Conservation (phyloP, 371 early-diverging fungal species). For the Umbelopsis sp. region DNA sequence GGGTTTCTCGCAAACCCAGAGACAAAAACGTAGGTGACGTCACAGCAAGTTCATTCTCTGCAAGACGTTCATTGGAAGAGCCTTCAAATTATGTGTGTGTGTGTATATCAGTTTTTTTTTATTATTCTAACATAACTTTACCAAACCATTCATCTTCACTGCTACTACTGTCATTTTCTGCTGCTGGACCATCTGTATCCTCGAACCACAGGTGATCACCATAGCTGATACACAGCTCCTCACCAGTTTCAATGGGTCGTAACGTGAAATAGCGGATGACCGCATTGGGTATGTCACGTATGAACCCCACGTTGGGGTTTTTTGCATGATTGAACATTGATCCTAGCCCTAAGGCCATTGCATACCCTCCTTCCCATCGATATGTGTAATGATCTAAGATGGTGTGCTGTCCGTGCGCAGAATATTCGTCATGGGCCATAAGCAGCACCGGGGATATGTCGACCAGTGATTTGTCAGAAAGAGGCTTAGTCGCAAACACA, state of each 20-base stretch:
- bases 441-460: conserved; percentile 67
- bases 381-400: conserved; percentile 72
- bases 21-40: too few relatives aligned
- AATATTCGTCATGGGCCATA: conserved; percentile 60
- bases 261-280: conserved; percentile 64
- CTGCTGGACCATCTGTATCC: conserved; percentile 31
- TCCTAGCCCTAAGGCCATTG: conserved; percentile 70
- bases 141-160: conserved; percentile 20
- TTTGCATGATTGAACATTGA: conserved; percentile 72
- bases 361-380: conserved; percentile 67
- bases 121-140: conserved; percentile 22
- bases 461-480: conserved; percentile 53
- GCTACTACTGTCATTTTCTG: conserved; percentile 23
- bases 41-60: too few relatives aligned
- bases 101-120: too few relatives aligned
- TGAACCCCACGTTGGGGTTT: conserved; percentile 67
- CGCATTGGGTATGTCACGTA: conserved; percentile 56
- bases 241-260: conserved; percentile 54
- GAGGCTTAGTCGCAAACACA: conserved; percentile 49
- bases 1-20: too few relatives aligned
- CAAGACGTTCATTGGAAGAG: too few relatives aligned
- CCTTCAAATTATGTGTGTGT: too few relatives aligned
- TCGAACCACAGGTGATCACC: conserved; percentile 74
- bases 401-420: conserved; percentile 62
- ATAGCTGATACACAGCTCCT: conserved; percentile 74